Conservation (phyloP, 108 stramenopile genomes). For the Thalassiosira profunda region DNA sequence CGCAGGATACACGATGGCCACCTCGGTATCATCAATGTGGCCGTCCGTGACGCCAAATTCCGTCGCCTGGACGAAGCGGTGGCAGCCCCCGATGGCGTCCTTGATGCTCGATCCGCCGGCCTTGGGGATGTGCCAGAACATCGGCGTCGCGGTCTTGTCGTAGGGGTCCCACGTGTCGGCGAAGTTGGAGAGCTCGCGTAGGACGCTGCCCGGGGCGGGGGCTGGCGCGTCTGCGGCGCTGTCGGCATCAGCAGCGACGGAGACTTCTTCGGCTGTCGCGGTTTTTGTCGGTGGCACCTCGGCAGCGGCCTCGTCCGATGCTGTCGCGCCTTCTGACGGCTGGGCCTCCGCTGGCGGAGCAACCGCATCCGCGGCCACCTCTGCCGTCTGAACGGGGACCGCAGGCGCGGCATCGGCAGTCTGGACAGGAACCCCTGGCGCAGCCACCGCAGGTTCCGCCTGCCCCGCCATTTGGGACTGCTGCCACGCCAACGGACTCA, state of each 20-base stretch:
- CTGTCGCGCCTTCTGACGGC: not conserved
- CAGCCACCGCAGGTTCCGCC: too few relatives aligned
- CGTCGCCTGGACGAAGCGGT: conserved; percentile 59
- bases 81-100: conserved; percentile 57
- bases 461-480: too few relatives aligned
- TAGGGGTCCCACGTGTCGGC: conserved; percentile 62
- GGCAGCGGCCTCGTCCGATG: not conserved
- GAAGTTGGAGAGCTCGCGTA: conserved; percentile 35
- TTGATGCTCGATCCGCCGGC: conserved; percentile 59
- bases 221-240: not conserved
- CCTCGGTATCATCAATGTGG: conserved; percentile 51
- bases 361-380: too few relatives aligned
- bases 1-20: conserved; percentile 57
- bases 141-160: conserved; percentile 44
- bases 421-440: too few relatives aligned
- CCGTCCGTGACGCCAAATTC: conserved; percentile 70
- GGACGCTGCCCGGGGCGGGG: not conserved
- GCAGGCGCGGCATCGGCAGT: too few relatives aligned
- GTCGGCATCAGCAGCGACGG: conserved; percentile 3
- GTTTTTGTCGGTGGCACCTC: not conserved
- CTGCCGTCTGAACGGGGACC: too few relatives aligned
- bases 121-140: conserved; percentile 65
- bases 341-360: not conserved
- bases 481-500: too few relatives aligned
- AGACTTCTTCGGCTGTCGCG: conserved; percentile 2